Evolutionary conservation across 495 filamentous ascomycete species (phyloP).

Genomic region (Darksidea phi): DNA sequence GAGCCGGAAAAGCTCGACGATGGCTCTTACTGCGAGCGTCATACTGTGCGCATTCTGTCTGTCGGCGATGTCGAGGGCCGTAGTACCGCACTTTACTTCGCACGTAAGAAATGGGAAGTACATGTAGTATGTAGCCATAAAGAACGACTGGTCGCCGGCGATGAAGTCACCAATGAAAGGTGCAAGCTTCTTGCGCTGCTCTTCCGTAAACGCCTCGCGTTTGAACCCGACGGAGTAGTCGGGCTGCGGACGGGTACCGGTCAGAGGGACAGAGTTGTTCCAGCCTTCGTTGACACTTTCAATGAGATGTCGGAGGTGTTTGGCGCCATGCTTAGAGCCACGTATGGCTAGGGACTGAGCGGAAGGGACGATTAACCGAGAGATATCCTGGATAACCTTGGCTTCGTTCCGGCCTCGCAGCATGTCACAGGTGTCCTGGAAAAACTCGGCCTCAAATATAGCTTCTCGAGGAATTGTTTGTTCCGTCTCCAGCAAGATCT

Average conservation of each 20-base stretch:
- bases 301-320: constrained; percentile 19
- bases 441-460: constrained; percentile 31
- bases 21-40: constrained; percentile 38
- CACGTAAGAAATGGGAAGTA: constrained; percentile 46
- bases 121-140: constrained; percentile 39
- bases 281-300: constrained; percentile 37
- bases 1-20: constrained; percentile 42
- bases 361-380: constrained; percentile 31
- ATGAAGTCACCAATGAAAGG: constrained; percentile 19
- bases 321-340: constrained; percentile 21
- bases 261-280: constrained; percentile 30
- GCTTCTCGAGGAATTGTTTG: constrained; percentile 23
- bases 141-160: constrained; percentile 20
- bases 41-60: constrained; percentile 46
- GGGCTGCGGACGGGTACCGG: constrained; percentile 34
- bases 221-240: too few relatives aligned
- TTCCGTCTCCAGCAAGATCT: constrained; percentile 18
- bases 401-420: constrained; percentile 22
- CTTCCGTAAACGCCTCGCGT: constrained; percentile 23
- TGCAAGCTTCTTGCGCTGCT: constrained; percentile 21
- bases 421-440: constrained; percentile 21
- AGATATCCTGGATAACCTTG: constrained; percentile 33
- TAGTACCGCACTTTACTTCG: constrained; percentile 44
- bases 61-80: constrained; percentile 43
- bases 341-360: constrained; percentile 26